phyloP scores from a whole-genome alignment of 31 red algal species.

The Odonthalia washingtoniensis region DNA sequence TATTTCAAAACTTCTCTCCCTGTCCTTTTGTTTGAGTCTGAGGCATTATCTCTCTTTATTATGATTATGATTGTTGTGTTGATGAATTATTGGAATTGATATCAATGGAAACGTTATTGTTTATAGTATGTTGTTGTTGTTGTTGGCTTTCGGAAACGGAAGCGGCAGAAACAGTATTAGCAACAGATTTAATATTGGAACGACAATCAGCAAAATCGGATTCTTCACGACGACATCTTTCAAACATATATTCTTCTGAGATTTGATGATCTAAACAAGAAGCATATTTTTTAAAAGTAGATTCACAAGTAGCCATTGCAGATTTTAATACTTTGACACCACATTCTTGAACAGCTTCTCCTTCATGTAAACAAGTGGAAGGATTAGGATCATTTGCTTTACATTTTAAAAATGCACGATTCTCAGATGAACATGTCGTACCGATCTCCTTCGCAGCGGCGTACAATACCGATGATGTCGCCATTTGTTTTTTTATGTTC shows the following conservation, averaged over 20 bases:
- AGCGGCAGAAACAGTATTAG: too few species aligned
- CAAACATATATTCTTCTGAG: constrained; percentile 88
- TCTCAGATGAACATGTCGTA: constrained; percentile 61
- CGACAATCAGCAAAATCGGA: constrained; percentile 66
- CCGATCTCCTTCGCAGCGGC: constrained; percentile 95
- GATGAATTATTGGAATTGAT: too few species aligned
- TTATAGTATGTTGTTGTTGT: too few species aligned
- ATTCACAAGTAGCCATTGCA: constrained; percentile 68
- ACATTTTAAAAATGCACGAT: constrained; percentile 83
- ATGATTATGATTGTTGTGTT: too few species aligned
- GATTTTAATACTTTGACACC: constrained; percentile 68
- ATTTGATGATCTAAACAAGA: constrained; percentile 81
- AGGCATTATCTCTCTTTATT: too few species aligned
- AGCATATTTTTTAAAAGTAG: constrained; percentile 67
- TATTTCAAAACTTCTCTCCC: too few species aligned
- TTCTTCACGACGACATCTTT: constrained; percentile 80
- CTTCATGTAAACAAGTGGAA: constrained; percentile 76
- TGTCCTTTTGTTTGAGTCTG: too few species aligned
- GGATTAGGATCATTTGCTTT: constrained; percentile 85
- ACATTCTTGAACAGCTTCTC: constrained; percentile 65
- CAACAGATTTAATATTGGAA: not conserved
- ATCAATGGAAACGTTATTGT: too few species aligned
- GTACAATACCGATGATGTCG: constrained; percentile 89
- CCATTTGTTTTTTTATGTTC: constrained; percentile 42
- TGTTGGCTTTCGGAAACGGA: too few species aligned